Conservation (phyloP, 495 filamentous ascomycete species). For the Corynascus novoguineensis region DNA sequence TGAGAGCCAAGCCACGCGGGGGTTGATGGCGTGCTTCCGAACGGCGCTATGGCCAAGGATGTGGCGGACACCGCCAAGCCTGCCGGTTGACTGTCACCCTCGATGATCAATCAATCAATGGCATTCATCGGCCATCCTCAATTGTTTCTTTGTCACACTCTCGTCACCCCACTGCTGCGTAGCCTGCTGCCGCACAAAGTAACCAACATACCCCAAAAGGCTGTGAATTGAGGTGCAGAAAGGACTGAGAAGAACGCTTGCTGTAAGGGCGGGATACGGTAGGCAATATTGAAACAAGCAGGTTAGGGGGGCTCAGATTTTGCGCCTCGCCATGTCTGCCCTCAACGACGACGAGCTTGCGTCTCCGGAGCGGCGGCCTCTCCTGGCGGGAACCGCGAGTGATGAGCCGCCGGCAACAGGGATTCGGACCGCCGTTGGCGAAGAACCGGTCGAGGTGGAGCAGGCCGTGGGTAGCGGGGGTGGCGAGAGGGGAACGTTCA, state of each 20-base stretch:
- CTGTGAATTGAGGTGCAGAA: no score
- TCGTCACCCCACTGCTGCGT: neutral
- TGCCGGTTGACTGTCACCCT: no score
- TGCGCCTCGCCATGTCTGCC: neutral
- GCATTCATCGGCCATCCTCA: no score
- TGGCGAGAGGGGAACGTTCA: constrained; percentile 33
- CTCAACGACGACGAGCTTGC: neutral
- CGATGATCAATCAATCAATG: no score
- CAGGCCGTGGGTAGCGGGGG: neutral
- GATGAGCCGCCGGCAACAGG: neutral
- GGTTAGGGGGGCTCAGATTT: no score
- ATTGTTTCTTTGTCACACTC: neutral
- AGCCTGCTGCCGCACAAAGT: neutral
- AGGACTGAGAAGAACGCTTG: no score
- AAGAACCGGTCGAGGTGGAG: neutral
- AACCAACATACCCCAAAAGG: no score
- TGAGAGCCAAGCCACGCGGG: neutral
- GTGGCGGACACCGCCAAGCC: neutral
- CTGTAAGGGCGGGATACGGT: no score
- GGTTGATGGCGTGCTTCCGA: neutral
- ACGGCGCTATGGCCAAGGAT: neutral
- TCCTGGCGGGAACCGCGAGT: neutral
- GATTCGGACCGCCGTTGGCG: neutral
- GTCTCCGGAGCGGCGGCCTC: constrained; percentile 3
- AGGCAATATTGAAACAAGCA: no score